Evolutionary conservation across 345 rosid species (phyloP).

Genomic region (Populus pruinosa): DNA sequence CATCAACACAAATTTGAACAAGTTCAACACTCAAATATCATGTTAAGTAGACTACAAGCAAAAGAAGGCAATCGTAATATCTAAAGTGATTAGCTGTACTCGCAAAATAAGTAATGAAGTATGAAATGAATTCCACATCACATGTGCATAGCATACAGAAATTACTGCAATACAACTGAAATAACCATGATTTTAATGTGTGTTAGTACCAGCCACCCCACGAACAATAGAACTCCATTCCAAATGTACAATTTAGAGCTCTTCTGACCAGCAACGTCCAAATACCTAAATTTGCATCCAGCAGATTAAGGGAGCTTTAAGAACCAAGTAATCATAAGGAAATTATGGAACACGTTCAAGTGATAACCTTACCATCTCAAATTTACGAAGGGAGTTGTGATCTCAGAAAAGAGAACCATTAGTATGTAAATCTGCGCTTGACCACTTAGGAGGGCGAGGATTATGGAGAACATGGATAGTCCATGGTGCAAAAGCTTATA

Average conservation of each 20-base stretch:
- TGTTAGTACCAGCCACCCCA: slow-evolving; percentile 75
- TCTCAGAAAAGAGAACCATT: slow-evolving; percentile 74
- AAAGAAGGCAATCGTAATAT: no score
- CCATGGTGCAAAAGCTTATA: slow-evolving; percentile 72
- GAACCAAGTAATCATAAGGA: background rate
- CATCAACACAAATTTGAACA: no score
- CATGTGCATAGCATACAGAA: background rate
- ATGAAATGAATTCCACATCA: no score
- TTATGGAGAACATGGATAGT: slow-evolving; percentile 63
- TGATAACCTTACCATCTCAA: slow-evolving; percentile 61
- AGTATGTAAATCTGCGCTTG: slow-evolving; percentile 75
- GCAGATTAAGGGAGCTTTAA: background rate
- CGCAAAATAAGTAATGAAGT: no score
- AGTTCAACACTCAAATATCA: no score
- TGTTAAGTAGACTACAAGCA: no score
- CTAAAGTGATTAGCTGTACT: no score
- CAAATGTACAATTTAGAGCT: slow-evolving; percentile 48
- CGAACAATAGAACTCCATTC: slow-evolving; percentile 71
- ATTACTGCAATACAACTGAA: slow-evolving; percentile 7
- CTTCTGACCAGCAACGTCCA: slow-evolving; percentile 72
- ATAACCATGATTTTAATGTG: slow-evolving; percentile 12
- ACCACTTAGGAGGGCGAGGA: slow-evolving; percentile 65
- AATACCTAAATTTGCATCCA: slow-evolving; percentile 47
- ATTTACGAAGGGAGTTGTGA: slow-evolving; percentile 77
- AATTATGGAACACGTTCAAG: background rate